Evolutionary conservation across 1,284 basidiomycete genomes (phyloP), one percentile per base, ranked within the genome.

Genomic region (Athelia psychrophila): DNA sequence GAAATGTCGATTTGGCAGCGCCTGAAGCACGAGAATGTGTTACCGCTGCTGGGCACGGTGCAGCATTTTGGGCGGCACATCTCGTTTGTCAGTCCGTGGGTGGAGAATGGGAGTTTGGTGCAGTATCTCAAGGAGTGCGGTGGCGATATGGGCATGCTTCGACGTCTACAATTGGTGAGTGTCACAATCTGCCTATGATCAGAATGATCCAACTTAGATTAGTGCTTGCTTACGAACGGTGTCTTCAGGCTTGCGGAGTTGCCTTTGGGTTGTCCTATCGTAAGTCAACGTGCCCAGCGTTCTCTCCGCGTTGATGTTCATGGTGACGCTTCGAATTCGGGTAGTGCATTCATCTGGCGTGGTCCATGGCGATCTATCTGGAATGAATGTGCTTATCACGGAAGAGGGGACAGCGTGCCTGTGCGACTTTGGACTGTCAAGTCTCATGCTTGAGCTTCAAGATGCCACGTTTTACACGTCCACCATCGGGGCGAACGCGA

Each of bases 371-470:
- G 63, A 65, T 46, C 40, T 65, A 13, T 59, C 61, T 42, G 58
- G 58, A 10, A 62, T 58, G 1, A 74, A 73, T 47, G 54, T 73
- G 3, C 61, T 74, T 23, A 67, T 73, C 42, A 58, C 56, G 38
- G 59, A 60, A 22, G 55, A 63, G 1, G 60, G 60, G 5, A 50
- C 51, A n/a, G 62, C 67, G 0, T 55, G 57, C 30, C 51, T 69
- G 10, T 56, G 59, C 4, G 72, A 75, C 50, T 75, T 74, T 47
- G 73, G 72, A 10, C 60, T 73, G 12, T 74, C 73, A 0, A 63
- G 56, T 30, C 57, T 73, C 48, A 58, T 68, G 23, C 61, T 62
- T 30, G 71, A 71, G 32, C 62, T 63, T 13, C 60, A 62, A 22
- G 63, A 60, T 4, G 60, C 58, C 1, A 63, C 66, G 0, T 64